These are phyloP conservation scores for Rhododendron ferrugineum DNA, from an alignment of 148 eudicot species.

Conservation along the genomic window DNA sequence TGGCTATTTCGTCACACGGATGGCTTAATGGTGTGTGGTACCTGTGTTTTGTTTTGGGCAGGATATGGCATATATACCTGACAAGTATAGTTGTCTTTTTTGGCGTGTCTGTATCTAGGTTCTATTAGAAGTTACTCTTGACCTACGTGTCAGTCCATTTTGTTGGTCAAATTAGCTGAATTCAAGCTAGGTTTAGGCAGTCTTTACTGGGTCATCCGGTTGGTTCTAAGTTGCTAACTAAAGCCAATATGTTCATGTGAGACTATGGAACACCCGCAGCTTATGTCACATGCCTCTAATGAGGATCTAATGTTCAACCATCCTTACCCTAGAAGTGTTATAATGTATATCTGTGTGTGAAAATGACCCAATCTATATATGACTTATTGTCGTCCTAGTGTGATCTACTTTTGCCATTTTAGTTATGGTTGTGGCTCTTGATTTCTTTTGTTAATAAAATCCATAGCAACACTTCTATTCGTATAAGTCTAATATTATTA, in stretches of 20 bases:
- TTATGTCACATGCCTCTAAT: not conserved
- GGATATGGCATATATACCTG: not conserved
- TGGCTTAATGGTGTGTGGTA: not conserved
- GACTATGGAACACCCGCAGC: not conserved
- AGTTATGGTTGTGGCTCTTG: not conserved
- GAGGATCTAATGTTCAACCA: not conserved
- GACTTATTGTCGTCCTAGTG: not conserved
- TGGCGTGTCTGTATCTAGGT: not conserved
- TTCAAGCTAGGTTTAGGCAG: not conserved
- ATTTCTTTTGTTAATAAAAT: not conserved
- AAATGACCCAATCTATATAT: not conserved
- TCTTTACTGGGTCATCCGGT: not conserved
- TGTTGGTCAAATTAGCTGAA: not conserved
- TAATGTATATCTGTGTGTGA: not conserved
- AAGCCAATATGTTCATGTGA: not conserved
- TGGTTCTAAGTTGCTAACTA: not conserved
- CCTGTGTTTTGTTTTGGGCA: not conserved
- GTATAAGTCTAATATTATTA: not conserved
- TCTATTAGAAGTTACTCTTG: not conserved
- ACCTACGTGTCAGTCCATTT: not conserved
- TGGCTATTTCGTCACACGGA: not conserved
- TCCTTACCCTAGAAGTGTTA: not conserved
- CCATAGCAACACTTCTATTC: not conserved
- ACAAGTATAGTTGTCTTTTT: not conserved
- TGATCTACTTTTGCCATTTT: not conserved